Conservation (phyloP, 2,329 filamentous ascomycete genomes). For the Fusarium denticulatum region DNA sequence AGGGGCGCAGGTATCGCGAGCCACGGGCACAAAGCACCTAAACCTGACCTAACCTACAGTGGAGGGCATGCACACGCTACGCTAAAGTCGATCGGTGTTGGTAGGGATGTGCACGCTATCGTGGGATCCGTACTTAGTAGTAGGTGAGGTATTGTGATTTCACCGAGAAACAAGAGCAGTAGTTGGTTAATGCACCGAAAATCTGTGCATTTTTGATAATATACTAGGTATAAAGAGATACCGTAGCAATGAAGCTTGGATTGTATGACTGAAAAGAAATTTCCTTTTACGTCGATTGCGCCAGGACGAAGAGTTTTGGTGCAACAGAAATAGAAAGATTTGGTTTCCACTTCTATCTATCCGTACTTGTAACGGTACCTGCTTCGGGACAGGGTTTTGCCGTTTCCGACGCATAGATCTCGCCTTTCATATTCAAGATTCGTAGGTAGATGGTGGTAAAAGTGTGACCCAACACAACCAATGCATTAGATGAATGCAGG, state of each 20-base stretch:
- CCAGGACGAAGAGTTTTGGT: conserved; percentile 31
- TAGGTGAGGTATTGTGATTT: conserved; percentile 5
- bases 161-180: conserved; percentile 16
- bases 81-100: conserved; percentile 19
- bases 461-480: too few relatives aligned
- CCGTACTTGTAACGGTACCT: too few relatives aligned
- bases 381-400: too few relatives aligned
- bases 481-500: not conserved
- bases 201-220: conserved; percentile 5
- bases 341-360: not conserved
- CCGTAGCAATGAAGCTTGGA: not conserved
- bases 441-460: too few relatives aligned
- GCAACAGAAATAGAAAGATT: not conserved
- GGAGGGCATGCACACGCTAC: conserved; percentile 13
- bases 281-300: conserved; percentile 14
- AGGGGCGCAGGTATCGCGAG: conserved; percentile 38
- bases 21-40: conserved; percentile 5
- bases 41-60: not conserved
- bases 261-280: not conserved
- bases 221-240: not conserved
- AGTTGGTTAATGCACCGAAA: not conserved
- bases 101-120: not conserved
- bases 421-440: too few relatives aligned
- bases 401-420: too few relatives aligned
- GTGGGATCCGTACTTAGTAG: not conserved